Base-by-base conservation (phyloP, 257 asterid species). In the Handroanthus guayacan region DNA sequence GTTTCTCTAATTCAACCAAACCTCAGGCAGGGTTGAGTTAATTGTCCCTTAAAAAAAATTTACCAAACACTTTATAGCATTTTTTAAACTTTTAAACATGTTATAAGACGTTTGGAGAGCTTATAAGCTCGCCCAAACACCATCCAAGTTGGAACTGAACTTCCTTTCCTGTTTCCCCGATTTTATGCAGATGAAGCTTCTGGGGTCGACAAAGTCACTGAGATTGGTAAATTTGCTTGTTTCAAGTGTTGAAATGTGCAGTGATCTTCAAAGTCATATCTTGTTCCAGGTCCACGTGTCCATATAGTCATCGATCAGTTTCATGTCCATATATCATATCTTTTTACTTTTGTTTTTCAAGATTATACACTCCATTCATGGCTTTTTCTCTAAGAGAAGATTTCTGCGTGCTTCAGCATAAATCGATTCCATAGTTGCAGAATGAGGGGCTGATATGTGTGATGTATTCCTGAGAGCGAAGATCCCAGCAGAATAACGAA, bases 101-200 rank as follows among this genome's bases (percentile, higher is more conserved):
- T 25, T 25, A 25, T 25, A 25, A 25, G 31, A 25, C 31, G 31
- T 25, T 25, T 25, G 31, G 31, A 25, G 31, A 25, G 31, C 31
- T 25, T 25, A 25, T 25, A 25, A 25, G 31, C 31, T 25, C 31
- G 1, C 31, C 31, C 31, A 25, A 25, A 25, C 31, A 25, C 31
- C 31, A 25, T 25, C 31, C 31, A 25, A 51, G 17, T 25, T 13
- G 36, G 47, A 51, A 2, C 1, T 6, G 17, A 25, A 71, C 8
- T 18, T 13, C 16, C 20, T 43, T 10, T 38, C 74, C 11, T 72
- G 17, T 44, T 71, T 3, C 37, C 66, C 64, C 7, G 4, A 18
- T 48, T 54, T 58, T 67, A 31, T 79, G 82, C 82, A 80, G 82
- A 69, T 78, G 80, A 69, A 66, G 54, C 47, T 51, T 58, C 55